Evolutionary conservation across 495 filamentous ascomycete species (phyloP).

Genomic region (Talaromyces ruber): DNA sequence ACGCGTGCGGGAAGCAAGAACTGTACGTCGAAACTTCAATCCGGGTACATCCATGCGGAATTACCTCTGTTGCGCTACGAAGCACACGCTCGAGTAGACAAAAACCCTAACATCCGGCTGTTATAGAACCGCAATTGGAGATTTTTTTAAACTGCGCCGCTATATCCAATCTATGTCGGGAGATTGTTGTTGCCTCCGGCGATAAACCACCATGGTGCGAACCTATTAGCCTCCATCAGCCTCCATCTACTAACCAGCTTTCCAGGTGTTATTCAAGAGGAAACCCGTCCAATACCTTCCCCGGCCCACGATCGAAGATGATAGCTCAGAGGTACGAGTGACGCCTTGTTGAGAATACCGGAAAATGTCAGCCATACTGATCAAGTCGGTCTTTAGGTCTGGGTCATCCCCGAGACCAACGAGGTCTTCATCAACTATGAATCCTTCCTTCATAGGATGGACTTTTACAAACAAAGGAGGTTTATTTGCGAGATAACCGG

Average conservation of each 20-base stretch:
- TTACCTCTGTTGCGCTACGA: background rate
- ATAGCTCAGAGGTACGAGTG: slow-evolving; percentile 62
- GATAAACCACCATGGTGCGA: slow-evolving; percentile 30
- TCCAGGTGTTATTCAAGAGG: slow-evolving; percentile 86
- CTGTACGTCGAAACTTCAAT: background rate
- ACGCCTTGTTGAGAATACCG: background rate
- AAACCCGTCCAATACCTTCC: slow-evolving; percentile 85
- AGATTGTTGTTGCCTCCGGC: background rate
- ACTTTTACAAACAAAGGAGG: slow-evolving; percentile 87
- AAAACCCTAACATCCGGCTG: background rate
- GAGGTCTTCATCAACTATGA: slow-evolving; percentile 90
- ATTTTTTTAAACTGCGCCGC: background rate
- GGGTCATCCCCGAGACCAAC: slow-evolving; percentile 80
- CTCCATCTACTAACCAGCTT: background rate
- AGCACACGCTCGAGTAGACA: background rate
- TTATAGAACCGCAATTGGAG: background rate
- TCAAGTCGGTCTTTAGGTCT: slow-evolving; percentile 53
- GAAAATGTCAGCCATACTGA: background rate
- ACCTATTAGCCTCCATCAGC: background rate
- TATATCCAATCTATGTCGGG: background rate
- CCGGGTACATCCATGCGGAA: background rate
- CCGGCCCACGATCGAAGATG: slow-evolving; percentile 65
- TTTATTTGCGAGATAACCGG: slow-evolving; percentile 96
- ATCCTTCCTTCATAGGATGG: slow-evolving; percentile 74
- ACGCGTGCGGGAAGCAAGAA: background rate